phyloP scores from a whole-genome alignment of 805 yeast species.

The Yarrowia bubula region DNA sequence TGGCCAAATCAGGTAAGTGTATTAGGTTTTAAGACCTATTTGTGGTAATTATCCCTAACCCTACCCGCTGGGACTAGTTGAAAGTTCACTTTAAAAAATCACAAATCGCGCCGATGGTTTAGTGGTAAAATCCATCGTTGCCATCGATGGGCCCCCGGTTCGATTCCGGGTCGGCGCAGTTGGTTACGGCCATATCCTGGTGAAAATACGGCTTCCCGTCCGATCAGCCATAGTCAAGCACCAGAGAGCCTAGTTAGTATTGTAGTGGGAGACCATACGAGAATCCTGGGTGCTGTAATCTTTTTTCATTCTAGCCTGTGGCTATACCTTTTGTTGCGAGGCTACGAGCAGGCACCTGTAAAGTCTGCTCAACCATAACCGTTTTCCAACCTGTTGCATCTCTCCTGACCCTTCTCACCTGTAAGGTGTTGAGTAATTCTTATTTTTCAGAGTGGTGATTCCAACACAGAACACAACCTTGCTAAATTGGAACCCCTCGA shows the following conservation, averaged over 20 bases:
- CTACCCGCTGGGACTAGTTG: neutral
- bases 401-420: no score
- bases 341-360: neutral
- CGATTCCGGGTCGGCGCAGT: conserved; percentile 24
- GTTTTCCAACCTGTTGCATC: no score
- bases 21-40: neutral
- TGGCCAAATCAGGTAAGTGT: neutral
- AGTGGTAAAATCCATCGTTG: conserved; percentile 23
- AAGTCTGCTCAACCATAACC: no score
- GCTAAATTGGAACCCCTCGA: neutral
- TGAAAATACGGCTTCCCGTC: conserved; percentile 24
- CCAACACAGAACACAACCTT: neutral
- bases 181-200: conserved; percentile 22
- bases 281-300: conserved; percentile 23
- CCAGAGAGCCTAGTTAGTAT: conserved; percentile 24
- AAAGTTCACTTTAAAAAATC: neutral
- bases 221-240: conserved; percentile 25
- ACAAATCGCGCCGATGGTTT: neutral
- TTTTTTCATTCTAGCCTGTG: neutral
- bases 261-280: conserved; percentile 25
- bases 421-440: neutral
- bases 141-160: conserved; percentile 25
- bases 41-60: neutral
- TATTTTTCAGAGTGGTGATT: neutral
- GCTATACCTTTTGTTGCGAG: neutral